Evolutionary conservation across 164 flowering plant genomes (phyloP).

Genomic region (Piper betle): DNA sequence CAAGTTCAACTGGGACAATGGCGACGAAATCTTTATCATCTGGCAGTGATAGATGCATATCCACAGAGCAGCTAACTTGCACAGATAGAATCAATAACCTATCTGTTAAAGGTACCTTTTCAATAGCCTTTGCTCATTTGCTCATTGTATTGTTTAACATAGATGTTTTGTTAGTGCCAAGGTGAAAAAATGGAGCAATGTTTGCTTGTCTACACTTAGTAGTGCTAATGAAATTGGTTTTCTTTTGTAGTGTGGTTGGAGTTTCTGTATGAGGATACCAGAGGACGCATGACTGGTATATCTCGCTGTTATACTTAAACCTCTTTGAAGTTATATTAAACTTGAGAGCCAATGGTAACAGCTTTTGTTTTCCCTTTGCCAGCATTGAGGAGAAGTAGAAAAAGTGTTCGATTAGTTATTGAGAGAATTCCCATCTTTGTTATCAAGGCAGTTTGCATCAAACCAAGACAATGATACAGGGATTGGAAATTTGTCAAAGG

Average conservation of each 20-base stretch:
- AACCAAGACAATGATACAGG: slow-evolving; percentile 33
- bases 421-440: slow-evolving; percentile 58
- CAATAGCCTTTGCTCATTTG: neutral
- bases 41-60: slow-evolving; percentile 29
- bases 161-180: neutral
- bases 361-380: neutral
- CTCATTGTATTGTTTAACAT: neutral
- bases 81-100: slow-evolving; percentile 34
- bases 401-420: slow-evolving; percentile 25
- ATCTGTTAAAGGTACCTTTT: slow-evolving; percentile 49
- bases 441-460: slow-evolving; percentile 48
- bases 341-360: neutral
- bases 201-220: neutral
- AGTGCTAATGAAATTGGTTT: neutral
- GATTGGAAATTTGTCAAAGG: slow-evolving; percentile 10
- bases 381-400: slow-evolving; percentile 6
- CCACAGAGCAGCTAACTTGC: slow-evolving; percentile 31
- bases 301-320: neutral
- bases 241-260: slow-evolving; percentile 52
- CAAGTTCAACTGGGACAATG: slow-evolving; percentile 10
- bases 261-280: slow-evolving; percentile 67
- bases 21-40: slow-evolving; percentile 33
- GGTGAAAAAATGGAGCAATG: too few species aligned
- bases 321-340: neutral
- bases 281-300: slow-evolving; percentile 82